phyloP scores from a whole-genome alignment of 2,329 filamentous ascomycete species.

The Lasiodiplodia citricola region DNA sequence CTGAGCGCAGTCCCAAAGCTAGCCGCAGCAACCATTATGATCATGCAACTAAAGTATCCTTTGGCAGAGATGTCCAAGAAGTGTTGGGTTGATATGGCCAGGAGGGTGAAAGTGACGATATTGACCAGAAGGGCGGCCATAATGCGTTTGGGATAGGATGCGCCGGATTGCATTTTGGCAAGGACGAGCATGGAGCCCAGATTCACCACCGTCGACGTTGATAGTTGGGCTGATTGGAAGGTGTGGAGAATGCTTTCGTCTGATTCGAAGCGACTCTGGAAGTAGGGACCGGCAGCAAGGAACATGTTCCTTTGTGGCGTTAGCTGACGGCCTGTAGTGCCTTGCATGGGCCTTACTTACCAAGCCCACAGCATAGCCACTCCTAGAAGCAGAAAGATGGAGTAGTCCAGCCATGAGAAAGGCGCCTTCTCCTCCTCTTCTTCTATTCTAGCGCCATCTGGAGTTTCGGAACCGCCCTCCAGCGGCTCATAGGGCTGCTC shows the following conservation, averaged over 20 bases:
- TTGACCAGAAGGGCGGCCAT: conserved; percentile 77
- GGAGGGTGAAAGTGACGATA: conserved; percentile 73
- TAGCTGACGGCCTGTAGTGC: background rate
- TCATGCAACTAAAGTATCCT: conserved; percentile 79
- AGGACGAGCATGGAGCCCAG: conserved; percentile 77
- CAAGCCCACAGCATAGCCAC: conserved; percentile 98
- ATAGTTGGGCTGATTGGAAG: conserved; percentile 89
- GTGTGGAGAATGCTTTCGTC: conserved; percentile 74
- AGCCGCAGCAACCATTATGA: conserved; percentile 79
- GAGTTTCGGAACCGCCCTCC: conserved; percentile 42
- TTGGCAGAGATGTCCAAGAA: conserved; percentile 67
- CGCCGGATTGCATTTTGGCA: conserved; percentile 77
- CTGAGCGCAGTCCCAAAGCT: conserved; percentile 82
- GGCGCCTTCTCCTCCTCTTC: conserved; percentile 30
- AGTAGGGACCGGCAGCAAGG: conserved; percentile 91
- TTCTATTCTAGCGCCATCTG: conserved; percentile 42
- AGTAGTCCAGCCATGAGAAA: conserved; percentile 88
- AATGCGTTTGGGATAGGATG: conserved; percentile 89
- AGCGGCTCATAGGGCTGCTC: conserved; percentile 44
- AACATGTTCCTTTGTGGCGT: conserved; percentile 84
- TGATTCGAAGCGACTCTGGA: conserved; percentile 77
- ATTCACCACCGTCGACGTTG: conserved; percentile 84
- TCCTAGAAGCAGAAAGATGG: conserved; percentile 82
- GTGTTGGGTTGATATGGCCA: conserved; percentile 78
- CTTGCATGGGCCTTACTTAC: conserved; percentile 54